These are phyloP conservation scores for Ceratocystis eucalypticola DNA, from an alignment of 2,329 filamentous ascomycete species.

Conservation along the genomic window DNA sequence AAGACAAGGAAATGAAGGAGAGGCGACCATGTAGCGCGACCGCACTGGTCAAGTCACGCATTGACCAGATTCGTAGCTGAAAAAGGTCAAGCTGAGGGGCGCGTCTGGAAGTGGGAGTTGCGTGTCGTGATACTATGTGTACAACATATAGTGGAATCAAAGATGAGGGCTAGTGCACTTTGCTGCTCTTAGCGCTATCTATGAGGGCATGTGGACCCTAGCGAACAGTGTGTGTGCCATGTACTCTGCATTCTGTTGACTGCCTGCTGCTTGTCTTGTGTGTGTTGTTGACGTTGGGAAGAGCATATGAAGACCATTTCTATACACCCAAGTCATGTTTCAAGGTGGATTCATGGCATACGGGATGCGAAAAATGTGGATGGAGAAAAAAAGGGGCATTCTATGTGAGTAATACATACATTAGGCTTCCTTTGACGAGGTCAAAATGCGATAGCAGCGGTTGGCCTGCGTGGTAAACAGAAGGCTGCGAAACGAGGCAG, in stretches of 20 bases:
- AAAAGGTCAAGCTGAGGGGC: neutral
- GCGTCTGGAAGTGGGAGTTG: neutral
- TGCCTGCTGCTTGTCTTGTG: neutral
- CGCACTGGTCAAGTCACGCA: neutral
- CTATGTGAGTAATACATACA: slow-evolving; percentile 8
- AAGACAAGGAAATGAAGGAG: slow-evolving; percentile 1
- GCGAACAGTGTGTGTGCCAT: neutral
- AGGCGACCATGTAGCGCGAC: neutral
- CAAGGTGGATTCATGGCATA: neutral
- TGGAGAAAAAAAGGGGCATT: neutral
- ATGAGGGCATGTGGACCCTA: neutral
- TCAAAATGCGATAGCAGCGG: neutral
- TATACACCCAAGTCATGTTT: neutral
- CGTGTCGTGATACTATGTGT: neutral
- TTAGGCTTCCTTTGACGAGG: slow-evolving; percentile 5
- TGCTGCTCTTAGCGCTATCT: neutral
- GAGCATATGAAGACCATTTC: neutral
- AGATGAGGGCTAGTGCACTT: neutral
- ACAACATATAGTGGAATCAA: neutral
- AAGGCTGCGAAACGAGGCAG: neutral
- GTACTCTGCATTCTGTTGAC: neutral
- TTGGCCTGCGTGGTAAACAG: neutral
- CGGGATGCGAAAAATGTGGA: neutral
- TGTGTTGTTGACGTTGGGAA: neutral
- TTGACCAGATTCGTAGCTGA: neutral